phyloP scores from a whole-genome alignment of 23 red algal species.

The Cyanidioschyzon merolae region DNA sequence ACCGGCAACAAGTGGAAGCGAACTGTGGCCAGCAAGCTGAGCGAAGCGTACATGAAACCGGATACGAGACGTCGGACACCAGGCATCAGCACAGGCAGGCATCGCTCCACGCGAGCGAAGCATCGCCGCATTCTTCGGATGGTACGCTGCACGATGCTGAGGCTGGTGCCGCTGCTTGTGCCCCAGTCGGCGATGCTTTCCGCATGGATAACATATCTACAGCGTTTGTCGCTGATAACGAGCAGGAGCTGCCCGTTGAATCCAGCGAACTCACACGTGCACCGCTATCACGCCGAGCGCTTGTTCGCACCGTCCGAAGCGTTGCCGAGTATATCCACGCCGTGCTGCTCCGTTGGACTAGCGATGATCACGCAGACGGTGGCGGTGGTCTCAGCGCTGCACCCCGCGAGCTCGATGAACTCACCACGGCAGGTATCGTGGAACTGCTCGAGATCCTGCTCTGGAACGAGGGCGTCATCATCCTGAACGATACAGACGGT shows the following conservation, averaged over 20 bases:
- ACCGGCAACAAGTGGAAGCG: not conserved
- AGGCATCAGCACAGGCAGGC: not conserved
- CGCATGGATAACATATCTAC: no score
- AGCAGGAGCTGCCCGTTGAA: not conserved
- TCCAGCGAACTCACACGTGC: not conserved
- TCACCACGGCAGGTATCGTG: not conserved
- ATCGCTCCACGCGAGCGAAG: not conserved
- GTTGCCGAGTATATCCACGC: not conserved
- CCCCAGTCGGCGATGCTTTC: not conserved
- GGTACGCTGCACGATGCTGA: not conserved
- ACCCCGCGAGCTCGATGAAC: not conserved
- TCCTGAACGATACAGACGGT: conserved; percentile 7
- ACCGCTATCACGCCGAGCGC: not conserved
- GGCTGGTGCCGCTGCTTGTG: not conserved
- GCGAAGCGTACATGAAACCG: not conserved
- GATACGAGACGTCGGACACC: not conserved
- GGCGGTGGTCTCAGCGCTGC: not conserved
- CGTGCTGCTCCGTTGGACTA: not conserved
- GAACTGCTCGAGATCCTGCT: not conserved
- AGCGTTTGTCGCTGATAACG: not conserved
- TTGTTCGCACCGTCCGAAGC: not conserved
- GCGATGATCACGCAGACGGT: not conserved
- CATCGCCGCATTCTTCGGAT: no score
- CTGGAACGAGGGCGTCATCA: not conserved
- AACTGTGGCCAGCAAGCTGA: not conserved